phyloP scores from a whole-genome alignment of 2,329 filamentous ascomycete species.

The Calonectria fujianensis region DNA sequence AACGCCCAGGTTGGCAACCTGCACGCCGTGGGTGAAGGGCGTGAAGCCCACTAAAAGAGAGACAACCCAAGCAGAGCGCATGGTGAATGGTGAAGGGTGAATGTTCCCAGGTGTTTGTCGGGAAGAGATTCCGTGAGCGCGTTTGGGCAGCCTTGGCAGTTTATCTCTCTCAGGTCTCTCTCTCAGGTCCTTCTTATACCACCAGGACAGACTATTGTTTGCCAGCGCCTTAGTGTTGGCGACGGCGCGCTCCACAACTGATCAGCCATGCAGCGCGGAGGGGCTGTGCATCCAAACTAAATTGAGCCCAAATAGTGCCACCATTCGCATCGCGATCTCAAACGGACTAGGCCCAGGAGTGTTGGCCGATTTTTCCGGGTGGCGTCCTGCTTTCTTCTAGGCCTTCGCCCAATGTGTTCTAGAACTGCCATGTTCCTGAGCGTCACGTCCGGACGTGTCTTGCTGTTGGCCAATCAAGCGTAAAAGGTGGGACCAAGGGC shows the following conservation, averaged over 20 bases:
- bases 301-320: neutral
- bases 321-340: neutral
- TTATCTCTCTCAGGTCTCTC: no score
- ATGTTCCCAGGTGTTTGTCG: neutral
- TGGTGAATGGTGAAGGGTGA: neutral
- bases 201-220: neutral
- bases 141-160: neutral
- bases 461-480: neutral
- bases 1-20: slow-evolving; percentile 16
- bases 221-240: neutral
- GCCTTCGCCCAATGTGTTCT: neutral
- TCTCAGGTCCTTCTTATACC: neutral
- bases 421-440: neutral
- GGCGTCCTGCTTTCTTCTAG: neutral
- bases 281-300: neutral
- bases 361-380: neutral
- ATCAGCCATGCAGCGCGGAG: neutral
- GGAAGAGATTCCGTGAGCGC: neutral
- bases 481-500: neutral
- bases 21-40: neutral
- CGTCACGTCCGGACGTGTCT: neutral
- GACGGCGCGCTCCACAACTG: neutral
- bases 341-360: neutral
- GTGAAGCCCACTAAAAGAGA: neutral
- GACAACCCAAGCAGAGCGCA: neutral